phyloP scores from a whole-genome alignment of 2,329 filamentous ascomycete species.

The Stachybotrys echinatus region DNA sequence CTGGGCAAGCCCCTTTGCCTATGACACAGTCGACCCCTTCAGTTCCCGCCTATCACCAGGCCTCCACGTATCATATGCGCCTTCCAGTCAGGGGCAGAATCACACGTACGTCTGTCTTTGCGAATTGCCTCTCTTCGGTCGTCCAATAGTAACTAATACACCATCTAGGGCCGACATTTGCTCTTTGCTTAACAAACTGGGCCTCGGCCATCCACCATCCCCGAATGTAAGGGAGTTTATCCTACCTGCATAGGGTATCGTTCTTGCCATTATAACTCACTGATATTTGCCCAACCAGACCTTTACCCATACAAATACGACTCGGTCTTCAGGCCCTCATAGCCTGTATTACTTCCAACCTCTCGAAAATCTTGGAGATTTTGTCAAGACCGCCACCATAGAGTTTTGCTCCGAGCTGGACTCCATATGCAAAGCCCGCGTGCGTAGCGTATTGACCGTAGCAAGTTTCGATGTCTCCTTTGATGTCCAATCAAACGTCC shows the following conservation, averaged over 20 bases:
- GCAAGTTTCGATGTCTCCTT: constrained; percentile 73
- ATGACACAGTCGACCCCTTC: constrained; percentile 63
- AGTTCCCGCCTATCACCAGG: constrained; percentile 72
- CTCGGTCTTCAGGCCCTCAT: constrained; percentile 27
- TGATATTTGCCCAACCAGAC: constrained; percentile 35
- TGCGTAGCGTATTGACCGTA: constrained; percentile 42
- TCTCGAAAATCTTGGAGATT: constrained; percentile 48
- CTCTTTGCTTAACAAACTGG: constrained; percentile 53
- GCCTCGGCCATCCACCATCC: constrained; percentile 46
- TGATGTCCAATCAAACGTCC: constrained; percentile 58
- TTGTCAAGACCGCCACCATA: constrained; percentile 48
- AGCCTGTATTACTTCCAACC: constrained; percentile 62
- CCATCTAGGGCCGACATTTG: too few species aligned
- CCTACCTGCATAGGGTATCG: neutral
- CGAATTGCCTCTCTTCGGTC: too few species aligned
- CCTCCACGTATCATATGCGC: constrained; percentile 74
- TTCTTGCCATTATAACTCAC: neutral
- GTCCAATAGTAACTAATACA: too few species aligned
- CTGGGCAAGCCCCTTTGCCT: constrained; percentile 61
- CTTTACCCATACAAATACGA: constrained; percentile 49
- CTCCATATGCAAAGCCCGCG: constrained; percentile 42
- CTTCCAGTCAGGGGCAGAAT: constrained; percentile 19
- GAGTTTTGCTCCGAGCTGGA: constrained; percentile 45
- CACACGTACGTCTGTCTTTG: constrained; percentile 17
- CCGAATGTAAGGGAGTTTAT: constrained; percentile 16